Percentiles rank a stretch among this genome's conserved stretches.
phyloP scores from a whole-genome alignment of 192 early-diverging fungal species.

The Coemansia sp. region DNA sequence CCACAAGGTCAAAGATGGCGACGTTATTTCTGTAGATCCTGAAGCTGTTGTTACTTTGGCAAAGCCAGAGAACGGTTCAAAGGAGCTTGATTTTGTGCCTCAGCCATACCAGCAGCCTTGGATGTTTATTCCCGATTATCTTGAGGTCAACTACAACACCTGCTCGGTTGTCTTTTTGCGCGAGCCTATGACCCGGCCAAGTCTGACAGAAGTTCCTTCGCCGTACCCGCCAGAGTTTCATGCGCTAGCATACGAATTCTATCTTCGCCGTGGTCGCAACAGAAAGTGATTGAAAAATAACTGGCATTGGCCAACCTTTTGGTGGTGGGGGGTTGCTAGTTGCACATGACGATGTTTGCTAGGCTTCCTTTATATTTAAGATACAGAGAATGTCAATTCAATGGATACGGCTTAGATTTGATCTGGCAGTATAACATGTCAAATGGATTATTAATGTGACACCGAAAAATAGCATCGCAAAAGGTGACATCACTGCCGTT shows the following conservation, averaged over 20 bases:
- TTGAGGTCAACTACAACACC: conserved; percentile 96
- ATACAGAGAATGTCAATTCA: no score
- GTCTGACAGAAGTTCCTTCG: conserved; percentile 87
- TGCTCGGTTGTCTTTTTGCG: conserved; percentile 89
- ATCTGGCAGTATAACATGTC: no score
- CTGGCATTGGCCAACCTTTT: not conserved
- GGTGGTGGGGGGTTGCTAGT: no score
- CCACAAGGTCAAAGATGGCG: conserved; percentile 78
- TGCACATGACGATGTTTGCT: no score
- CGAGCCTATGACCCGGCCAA: conserved; percentile 83
- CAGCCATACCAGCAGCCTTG: conserved; percentile 84
- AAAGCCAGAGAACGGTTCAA: conserved; percentile 52
- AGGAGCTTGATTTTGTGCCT: conserved; percentile 63
- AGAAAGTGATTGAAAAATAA: conserved; percentile 25
- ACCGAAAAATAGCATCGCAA: not conserved
- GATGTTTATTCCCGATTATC: conserved; percentile 95
- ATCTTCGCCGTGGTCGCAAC: conserved; percentile 62
- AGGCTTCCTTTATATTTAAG: no score
- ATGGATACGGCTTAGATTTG: no score
- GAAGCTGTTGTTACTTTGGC: conserved; percentile 65
- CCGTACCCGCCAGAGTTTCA: conserved; percentile 91
- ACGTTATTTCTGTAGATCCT: conserved; percentile 84
- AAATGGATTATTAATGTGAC: not conserved
- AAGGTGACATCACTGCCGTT: conserved; percentile 1
- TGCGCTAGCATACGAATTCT: conserved; percentile 91